Percentiles rank a stretch among this genome's conserved stretches.
These are phyloP conservation scores for Cordyceps pruinosa DNA, from an alignment of 2,329 filamentous ascomycete species.

Conservation along the genomic window DNA sequence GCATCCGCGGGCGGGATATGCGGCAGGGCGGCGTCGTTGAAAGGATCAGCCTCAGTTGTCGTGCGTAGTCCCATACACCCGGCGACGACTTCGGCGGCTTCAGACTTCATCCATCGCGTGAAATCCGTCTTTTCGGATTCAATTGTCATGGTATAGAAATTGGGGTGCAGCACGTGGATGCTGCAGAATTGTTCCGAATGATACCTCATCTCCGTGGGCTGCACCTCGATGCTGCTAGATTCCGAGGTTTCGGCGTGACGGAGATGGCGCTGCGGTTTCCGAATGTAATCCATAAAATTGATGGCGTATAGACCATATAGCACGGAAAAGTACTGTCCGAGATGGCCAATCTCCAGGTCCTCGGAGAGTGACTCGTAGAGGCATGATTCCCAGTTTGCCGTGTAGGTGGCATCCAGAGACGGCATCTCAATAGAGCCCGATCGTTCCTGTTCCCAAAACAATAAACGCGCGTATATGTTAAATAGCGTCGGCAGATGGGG, in stretches of 20 bases:
- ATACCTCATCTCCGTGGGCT: constrained; percentile 69
- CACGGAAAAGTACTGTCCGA: constrained; percentile 72
- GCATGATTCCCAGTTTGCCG: constrained; percentile 55
- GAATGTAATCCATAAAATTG: constrained; percentile 80
- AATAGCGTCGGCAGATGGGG: constrained; percentile 66
- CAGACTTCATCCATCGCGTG: constrained; percentile 71
- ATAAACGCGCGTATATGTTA: constrained; percentile 70
- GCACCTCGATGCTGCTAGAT: constrained; percentile 68
- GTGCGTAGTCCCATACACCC: constrained; percentile 67
- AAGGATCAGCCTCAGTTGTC: constrained; percentile 21
- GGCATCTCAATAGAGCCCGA: constrained; percentile 32
- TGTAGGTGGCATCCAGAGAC: constrained; percentile 32
- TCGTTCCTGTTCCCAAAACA: constrained; percentile 66
- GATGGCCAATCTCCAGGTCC: constrained; percentile 56
- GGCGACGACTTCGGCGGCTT: constrained; percentile 71
- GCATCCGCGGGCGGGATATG: constrained; percentile 17
- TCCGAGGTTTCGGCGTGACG: constrained; percentile 64
- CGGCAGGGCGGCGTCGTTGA: constrained; percentile 20
- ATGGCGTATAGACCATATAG: constrained; percentile 78
- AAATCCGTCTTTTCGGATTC: constrained; percentile 73
- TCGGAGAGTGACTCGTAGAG: constrained; percentile 55
- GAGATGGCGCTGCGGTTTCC: constrained; percentile 72
- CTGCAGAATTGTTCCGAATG: constrained; percentile 68
- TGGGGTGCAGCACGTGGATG: constrained; percentile 71
- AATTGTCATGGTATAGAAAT: constrained; percentile 72